Evolutionary conservation across 352 stramenopile species (phyloP), one percentile per base, ranked within the genome.

Genomic region (Globisporangium splendens): DNA sequence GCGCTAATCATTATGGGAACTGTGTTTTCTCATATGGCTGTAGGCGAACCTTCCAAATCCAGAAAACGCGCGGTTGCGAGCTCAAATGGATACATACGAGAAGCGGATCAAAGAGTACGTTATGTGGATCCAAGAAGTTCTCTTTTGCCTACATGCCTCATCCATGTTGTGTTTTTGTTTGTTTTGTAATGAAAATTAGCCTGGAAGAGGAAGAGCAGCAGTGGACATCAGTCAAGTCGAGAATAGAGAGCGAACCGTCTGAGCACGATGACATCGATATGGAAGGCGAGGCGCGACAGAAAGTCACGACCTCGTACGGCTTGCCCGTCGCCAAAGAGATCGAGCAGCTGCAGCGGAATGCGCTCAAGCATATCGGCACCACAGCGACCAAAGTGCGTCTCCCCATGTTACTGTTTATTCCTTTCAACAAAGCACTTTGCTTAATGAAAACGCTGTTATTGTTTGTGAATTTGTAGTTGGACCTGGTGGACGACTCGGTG

Each of bases 401-500:
- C 13, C 15, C 13, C 24, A 31, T 31, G 24, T 15, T 41, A 15
- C n/a, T 43, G 17, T n/a, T 55, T 24, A 8, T 13, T 51, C 14
- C n/a, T 14, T 7, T 31, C 24, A 31, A 5, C 24, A 31, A 31
- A 31, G 24, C 5, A 5, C 24, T 31, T 31, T 31, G 24, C 5
- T 31, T 31, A 31, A 31, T 31, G 24, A 31, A 31, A 31, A 31
- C 18, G 18, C 33, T 43, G 2, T 49, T 22, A 35, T 49, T 56
- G 4, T 13, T 57, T 57, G 41, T 6, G 31, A 59, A 28, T 39
- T 13, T 24, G 47, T 49, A 91, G 81, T 48, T 91, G 44, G 52
- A 66, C n/a, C 66, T 85, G 38, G 56, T 89, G 28, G 70, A 88
- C 24, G 73, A 76, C 28, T 89, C 81, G n/a, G 85, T 89, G 73